phyloP scores from a whole-genome alignment of 768 basidiomycete genomes.

The Lactarius hengduanensis region DNA sequence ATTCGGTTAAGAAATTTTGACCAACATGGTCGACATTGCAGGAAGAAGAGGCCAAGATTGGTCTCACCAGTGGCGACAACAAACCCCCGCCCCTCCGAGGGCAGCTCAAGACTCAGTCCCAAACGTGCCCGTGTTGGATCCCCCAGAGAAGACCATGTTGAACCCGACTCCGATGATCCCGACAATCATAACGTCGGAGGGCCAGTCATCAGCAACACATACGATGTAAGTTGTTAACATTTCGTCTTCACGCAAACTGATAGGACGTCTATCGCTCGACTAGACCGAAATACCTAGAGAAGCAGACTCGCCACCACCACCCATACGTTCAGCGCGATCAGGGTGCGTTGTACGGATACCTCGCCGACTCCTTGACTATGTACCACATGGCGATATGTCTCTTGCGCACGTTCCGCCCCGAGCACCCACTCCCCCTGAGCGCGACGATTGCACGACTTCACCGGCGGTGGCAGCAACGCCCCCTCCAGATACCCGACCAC shows the following conservation, averaged over 20 bases:
- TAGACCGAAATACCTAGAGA: too few species aligned
- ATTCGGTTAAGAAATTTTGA: too few species aligned
- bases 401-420: background rate
- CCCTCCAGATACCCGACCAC: background rate
- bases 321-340: background rate
- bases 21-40: too few species aligned
- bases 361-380: background rate
- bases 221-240: background rate
- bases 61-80: too few species aligned
- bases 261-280: too few species aligned
- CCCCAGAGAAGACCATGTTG: background rate
- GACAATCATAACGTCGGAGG: too few species aligned
- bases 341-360: background rate
- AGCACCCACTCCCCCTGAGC: background rate
- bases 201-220: too few species aligned
- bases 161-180: background rate
- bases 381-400: background rate
- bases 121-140: background rate
- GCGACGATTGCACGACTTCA: background rate
- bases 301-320: too few species aligned
- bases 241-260: too few species aligned
- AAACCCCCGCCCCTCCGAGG: too few species aligned
- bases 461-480: too few species aligned
- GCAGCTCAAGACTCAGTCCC: background rate
- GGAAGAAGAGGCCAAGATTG: background rate